A percentile compares a stretch with the other conserved stretches of the same genome.
Conservation (phyloP, 495 filamentous ascomycete species). For the Penicillium angulare region DNA sequence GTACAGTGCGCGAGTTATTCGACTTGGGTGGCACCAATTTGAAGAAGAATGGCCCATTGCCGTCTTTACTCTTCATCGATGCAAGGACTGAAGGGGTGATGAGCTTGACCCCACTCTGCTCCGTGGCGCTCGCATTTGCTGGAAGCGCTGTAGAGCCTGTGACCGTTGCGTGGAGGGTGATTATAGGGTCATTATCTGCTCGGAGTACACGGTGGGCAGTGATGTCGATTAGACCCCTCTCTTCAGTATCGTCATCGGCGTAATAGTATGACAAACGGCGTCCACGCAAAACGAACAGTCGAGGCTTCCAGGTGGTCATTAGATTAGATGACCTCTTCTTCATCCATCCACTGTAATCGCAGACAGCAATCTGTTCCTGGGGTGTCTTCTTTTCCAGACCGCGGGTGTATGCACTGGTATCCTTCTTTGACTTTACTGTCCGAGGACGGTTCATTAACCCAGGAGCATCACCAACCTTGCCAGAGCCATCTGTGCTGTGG, state of each 20-base stretch:
- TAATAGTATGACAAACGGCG: conserved; percentile 95
- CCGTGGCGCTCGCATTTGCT: conserved; percentile 55
- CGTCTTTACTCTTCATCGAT: conserved; percentile 24
- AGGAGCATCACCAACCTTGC: conserved; percentile 60
- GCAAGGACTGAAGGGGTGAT: conserved; percentile 10
- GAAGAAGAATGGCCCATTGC: conserved; percentile 85
- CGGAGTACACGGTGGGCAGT: conserved; percentile 93
- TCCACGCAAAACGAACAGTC: conserved; percentile 90
- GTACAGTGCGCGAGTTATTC: conserved; percentile 86
- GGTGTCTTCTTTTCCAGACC: conserved; percentile 83
- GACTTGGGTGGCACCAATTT: conserved; percentile 91
- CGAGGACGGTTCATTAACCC: conserved; percentile 44
- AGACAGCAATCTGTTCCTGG: conserved; percentile 77
- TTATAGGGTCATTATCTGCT: conserved; percentile 88
- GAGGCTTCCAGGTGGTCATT: conserved; percentile 95
- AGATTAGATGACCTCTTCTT: conserved; percentile 95
- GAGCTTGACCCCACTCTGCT: conserved; percentile 32
- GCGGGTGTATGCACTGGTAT: conserved; percentile 88
- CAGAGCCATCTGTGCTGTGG: conserved; percentile 61
- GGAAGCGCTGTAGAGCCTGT: conserved; percentile 82
- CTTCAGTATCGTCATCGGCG: conserved; percentile 83
- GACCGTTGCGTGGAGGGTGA: conserved; percentile 85
- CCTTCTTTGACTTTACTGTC: conserved; percentile 76
- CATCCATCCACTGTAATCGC: conserved; percentile 99
- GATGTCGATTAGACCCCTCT: conserved; percentile 96